Percentiles rank a stretch among this genome's conserved stretches.
Conservation (phyloP, 441 rosid genomes). For the Populus trichocarpa region DNA sequence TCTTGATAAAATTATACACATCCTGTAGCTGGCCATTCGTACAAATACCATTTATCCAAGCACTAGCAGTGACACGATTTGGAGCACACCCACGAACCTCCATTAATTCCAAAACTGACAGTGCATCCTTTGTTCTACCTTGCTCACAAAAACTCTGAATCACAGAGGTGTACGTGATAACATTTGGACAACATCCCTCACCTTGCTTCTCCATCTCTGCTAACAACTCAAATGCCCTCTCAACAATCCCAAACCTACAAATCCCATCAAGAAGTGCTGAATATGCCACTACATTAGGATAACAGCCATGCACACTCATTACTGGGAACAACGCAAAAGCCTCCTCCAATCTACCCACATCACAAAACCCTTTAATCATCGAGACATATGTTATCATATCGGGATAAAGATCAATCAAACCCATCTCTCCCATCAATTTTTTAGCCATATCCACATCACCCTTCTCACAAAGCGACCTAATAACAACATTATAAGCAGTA, state of each 20-base stretch:
- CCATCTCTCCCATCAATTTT: slow-evolving; percentile 67
- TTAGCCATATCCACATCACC: slow-evolving; percentile 56
- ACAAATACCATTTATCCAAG: slow-evolving; percentile 56
- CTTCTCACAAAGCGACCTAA: slow-evolving; percentile 61
- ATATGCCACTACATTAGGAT: slow-evolving; percentile 54
- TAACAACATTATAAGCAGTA: slow-evolving; percentile 48
- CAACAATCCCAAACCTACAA: slow-evolving; percentile 49
- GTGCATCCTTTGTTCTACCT: slow-evolving; percentile 51
- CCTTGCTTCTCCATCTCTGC: slow-evolving; percentile 68
- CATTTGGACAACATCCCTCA: slow-evolving; percentile 53
- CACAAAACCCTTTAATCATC: slow-evolving; percentile 64
- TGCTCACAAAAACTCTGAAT: slow-evolving; percentile 57
- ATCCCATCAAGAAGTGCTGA: slow-evolving; percentile 63
- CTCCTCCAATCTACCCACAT: slow-evolving; percentile 50
- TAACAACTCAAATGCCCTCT: slow-evolving; percentile 55
- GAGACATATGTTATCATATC: slow-evolving; percentile 57
- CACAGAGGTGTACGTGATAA: slow-evolving; percentile 61
- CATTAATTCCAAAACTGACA: slow-evolving; percentile 70
- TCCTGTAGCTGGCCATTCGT: slow-evolving; percentile 41
- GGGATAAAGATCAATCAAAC: slow-evolving; percentile 52
- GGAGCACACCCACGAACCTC: slow-evolving; percentile 51
- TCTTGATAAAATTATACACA: slow-evolving; percentile 53
- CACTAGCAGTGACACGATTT: slow-evolving; percentile 61
- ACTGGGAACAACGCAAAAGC: slow-evolving; percentile 48
- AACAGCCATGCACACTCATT: slow-evolving; percentile 55